Conservation (phyloP, 2,329 filamentous ascomycete genomes). For the Talaromyces sp. region DNA sequence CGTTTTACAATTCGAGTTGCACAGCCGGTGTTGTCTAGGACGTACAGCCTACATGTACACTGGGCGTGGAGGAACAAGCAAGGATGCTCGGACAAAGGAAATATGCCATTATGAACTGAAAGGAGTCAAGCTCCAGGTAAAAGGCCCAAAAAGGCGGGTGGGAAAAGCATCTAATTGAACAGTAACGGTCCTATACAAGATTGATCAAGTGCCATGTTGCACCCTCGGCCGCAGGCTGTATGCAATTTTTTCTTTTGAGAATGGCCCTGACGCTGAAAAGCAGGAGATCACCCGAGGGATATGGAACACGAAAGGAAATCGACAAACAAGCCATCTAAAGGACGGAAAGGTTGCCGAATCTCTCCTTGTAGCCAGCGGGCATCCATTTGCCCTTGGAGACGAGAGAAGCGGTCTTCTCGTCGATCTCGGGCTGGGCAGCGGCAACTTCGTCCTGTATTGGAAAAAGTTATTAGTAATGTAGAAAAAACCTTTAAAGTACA, state of each 20-base stretch:
- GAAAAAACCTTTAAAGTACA: not conserved
- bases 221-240: constrained; percentile 14
- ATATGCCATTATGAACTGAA: constrained; percentile 8
- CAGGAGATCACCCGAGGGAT: constrained; percentile 17
- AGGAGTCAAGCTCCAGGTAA: not conserved
- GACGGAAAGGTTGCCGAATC: constrained; percentile 94
- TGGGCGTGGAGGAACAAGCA: not conserved
- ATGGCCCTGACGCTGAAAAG: constrained; percentile 17
- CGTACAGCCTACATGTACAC: not conserved
- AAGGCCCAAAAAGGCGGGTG: constrained; percentile 8
- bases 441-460: constrained; percentile 79
- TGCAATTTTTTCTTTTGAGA: not conserved
- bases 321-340: constrained; percentile 56
- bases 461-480: constrained; percentile 2
- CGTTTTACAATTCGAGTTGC: not conserved
- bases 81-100: constrained; percentile 4
- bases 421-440: constrained; percentile 89
- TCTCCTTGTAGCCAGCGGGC: constrained; percentile 99
- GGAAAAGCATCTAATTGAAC: constrained; percentile 30
- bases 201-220: constrained; percentile 20
- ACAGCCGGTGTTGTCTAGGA: not conserved
- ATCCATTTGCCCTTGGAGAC: constrained; percentile 98
- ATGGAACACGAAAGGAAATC: constrained; percentile 4
- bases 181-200: constrained; percentile 32
- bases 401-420: constrained; percentile 91